Evolutionary conservation across 176 grass and related monocot genomes (phyloP).

Genomic region (Bromus sterilis): DNA sequence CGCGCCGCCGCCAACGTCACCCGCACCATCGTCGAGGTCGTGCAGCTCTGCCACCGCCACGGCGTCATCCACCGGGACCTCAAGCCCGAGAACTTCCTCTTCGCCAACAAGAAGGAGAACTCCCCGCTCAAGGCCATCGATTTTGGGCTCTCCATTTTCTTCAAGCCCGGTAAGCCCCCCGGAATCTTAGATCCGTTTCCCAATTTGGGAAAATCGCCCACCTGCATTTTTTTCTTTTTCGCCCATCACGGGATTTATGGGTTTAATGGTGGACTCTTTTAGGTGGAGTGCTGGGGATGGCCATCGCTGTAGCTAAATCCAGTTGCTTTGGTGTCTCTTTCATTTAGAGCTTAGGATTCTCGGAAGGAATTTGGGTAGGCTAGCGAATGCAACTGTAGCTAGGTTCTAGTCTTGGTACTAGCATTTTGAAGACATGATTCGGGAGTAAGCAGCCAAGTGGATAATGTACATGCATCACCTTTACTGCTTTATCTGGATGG

Average conservation of each 20-base stretch:
- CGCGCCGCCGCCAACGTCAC: slow-evolving; percentile 73
- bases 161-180: slow-evolving; percentile 72
- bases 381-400: background rate
- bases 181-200: slow-evolving; percentile 26
- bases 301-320: background rate
- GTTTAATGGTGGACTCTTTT: slow-evolving; percentile 4
- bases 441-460: background rate
- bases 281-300: background rate
- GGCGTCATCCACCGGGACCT: slow-evolving; percentile 96
- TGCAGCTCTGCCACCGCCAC: slow-evolving; percentile 94
- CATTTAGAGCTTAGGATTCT: background rate
- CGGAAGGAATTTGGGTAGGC: background rate
- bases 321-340: background rate
- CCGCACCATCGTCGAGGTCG: slow-evolving; percentile 89
- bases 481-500: background rate
- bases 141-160: slow-evolving; percentile 97
- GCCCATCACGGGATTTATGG: background rate
- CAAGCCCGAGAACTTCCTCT: slow-evolving; percentile 96
- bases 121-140: slow-evolving; percentile 95
- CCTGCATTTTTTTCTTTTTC: background rate
- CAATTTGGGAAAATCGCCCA: slow-evolving; percentile 16
- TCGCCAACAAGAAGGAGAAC: slow-evolving; percentile 98
- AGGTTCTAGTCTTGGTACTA: background rate
- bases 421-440: background rate
- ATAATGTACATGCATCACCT: background rate